Percentiles rank a stretch among this genome's conserved stretches.
These are phyloP conservation scores for Nicotiana sylvestris DNA, from an alignment of 257 asterid genomes.

Conservation along the genomic window DNA sequence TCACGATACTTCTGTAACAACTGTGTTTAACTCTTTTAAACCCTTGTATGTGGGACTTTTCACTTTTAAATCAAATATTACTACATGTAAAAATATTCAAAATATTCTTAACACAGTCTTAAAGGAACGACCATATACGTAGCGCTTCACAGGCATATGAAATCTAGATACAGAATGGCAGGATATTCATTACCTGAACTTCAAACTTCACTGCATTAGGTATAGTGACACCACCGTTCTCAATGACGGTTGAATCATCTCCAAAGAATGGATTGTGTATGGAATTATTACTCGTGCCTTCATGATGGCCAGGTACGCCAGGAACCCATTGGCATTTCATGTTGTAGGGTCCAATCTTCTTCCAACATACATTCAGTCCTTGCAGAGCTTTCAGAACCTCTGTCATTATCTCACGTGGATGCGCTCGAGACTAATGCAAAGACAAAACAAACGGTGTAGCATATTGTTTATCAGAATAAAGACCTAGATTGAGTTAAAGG, in stretches of 20 bases:
- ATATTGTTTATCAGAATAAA: background rate
- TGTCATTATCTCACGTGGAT: slow-evolving; percentile 90
- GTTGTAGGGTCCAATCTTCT: slow-evolving; percentile 83
- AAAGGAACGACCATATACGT: background rate
- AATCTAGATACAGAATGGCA: too few species aligned
- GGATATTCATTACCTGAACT: slow-evolving; percentile 58
- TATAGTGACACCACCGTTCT: slow-evolving; percentile 39
- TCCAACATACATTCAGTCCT: slow-evolving; percentile 75
- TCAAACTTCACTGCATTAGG: slow-evolving; percentile 76
- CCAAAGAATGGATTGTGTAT: slow-evolving; percentile 45
- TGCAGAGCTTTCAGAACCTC: slow-evolving; percentile 89
- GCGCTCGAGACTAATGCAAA: slow-evolving; percentile 68
- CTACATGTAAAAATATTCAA: too few species aligned
- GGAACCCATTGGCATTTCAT: slow-evolving; percentile 86
- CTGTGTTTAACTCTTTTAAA: too few species aligned
- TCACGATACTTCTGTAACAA: too few species aligned
- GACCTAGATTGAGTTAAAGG: background rate
- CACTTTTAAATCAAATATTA: too few species aligned
- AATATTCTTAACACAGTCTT: background rate
- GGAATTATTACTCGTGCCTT: slow-evolving; percentile 35
- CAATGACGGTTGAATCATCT: slow-evolving; percentile 52
- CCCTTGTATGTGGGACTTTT: too few species aligned
- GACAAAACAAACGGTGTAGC: slow-evolving; percentile 9
- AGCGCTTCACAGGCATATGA: too few species aligned
- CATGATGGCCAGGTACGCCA: slow-evolving; percentile 36